Base-by-base conservation (phyloP, 306 rosid species). In the Cicer cuneatum region DNA sequence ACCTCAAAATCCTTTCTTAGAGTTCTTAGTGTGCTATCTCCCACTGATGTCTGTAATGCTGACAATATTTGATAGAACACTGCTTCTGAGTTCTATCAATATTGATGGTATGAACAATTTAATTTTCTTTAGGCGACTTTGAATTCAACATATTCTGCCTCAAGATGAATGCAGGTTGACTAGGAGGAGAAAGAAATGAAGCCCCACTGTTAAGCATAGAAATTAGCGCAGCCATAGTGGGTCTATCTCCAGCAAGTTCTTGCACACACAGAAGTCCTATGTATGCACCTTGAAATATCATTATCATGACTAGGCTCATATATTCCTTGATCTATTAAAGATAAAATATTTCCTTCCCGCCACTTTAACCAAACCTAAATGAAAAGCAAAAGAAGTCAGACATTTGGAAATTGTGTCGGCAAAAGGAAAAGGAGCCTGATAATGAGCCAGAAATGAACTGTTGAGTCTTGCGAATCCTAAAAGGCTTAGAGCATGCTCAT, bases 331-430 rank as follows among this genome's bases (percentile, higher is more conserved):
- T 74, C 53, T 48, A 63, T 74, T 18, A 49, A 1, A 63, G 71
- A 19, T 63, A 2, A 48, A 18, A 48, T 48, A 2, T 63, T 63
- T 24, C 5, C 64, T 48, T 74, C 53, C 2, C 2, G 51, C 78
- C 78, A 62, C 8, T 48, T 52, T 49, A 7, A 18, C 78, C 86
- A 83, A 4, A 72, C 83, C 81, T 78, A 4, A 37, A 48, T n/a
- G 1, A 33, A 33, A 45, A 19, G 29, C 9, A 56, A 10, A 0
- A 39, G 0, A 33, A 9, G 46, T 59, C 14, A 33, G 8, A 43
- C 19, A 33, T 46, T 42, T 29, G 56, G 3, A 49, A 49, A n/a
- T 49, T 49, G 18, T 14, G 14, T 49, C 54, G 2, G 54, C 19
- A 46, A 16, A 24, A 72, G 43, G 8, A 16, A 14, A 35, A 5